These are phyloP conservation scores for Stereocaulon alpinum DNA, from an alignment of 495 filamentous ascomycete genomes.

Conservation along the genomic window DNA sequence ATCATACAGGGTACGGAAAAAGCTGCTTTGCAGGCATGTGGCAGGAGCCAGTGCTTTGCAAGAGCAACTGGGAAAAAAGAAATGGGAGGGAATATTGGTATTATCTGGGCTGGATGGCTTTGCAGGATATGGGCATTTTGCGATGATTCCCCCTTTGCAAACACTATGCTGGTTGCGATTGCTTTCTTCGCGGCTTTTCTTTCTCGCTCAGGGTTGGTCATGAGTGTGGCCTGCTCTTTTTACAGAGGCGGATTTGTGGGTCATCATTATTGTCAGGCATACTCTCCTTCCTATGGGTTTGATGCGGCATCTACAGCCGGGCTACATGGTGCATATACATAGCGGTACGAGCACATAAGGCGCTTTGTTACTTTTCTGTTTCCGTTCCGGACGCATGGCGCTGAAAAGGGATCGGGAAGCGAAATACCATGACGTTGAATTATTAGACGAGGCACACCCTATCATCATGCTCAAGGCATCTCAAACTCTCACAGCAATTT, in stretches of 20 bases:
- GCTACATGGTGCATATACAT: constrained; percentile 17
- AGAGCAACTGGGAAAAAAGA: background rate
- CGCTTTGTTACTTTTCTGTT: background rate
- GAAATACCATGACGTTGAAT: background rate
- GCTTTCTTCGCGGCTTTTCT: background rate
- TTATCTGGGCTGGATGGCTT: constrained; percentile 11
- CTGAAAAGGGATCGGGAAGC: background rate
- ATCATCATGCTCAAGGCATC: no score
- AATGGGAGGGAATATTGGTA: constrained; percentile 4
- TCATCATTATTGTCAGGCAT: background rate
- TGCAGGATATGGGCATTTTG: constrained; percentile 14
- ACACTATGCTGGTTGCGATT: constrained; percentile 5
- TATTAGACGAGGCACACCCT: background rate
- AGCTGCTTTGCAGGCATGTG: constrained; percentile 5
- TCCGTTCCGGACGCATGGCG: background rate
- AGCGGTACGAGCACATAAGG: constrained; percentile 10
- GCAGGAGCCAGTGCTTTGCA: constrained; percentile 7
- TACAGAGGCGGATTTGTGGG: background rate
- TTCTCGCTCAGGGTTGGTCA: background rate
- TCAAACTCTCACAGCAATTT: no score
- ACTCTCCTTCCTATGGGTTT: background rate
- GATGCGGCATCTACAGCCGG: constrained; percentile 15
- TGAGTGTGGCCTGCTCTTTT: background rate
- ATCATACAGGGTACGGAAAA: constrained; percentile 9
- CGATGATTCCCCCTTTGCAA: constrained; percentile 25